phyloP scores from a whole-genome alignment of 2,329 filamentous ascomycete genomes.

The Colletotrichum australisinense region DNA sequence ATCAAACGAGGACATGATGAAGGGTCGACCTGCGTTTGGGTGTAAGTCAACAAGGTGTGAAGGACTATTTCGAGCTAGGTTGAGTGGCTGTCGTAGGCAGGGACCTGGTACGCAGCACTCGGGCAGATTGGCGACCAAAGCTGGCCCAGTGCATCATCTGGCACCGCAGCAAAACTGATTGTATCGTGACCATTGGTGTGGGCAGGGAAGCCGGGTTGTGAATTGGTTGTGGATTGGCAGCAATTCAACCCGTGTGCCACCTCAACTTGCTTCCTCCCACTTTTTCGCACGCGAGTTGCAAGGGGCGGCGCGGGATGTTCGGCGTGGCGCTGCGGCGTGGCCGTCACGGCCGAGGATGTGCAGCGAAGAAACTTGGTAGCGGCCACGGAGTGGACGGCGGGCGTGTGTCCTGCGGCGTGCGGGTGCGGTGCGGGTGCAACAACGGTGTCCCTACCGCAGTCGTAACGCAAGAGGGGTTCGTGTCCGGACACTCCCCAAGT shows the following conservation, averaged over 20 bases:
- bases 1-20: not conserved
- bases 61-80: constrained; percentile 9
- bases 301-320: constrained; percentile 7
- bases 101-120: not conserved
- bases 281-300: constrained; percentile 7
- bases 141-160: too few species aligned
- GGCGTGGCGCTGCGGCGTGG: constrained; percentile 9
- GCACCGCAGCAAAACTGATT: not conserved
- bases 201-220: not conserved
- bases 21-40: not conserved
- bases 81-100: not conserved
- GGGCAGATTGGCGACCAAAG: not conserved
- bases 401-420: constrained; percentile 2
- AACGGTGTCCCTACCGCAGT: constrained; percentile 8
- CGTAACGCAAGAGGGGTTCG: not conserved
- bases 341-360: not conserved
- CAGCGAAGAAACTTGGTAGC: not conserved
- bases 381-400: constrained; percentile 8
- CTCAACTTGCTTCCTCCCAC: constrained; percentile 5
- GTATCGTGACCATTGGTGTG: constrained; percentile 6
- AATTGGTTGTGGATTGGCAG: not conserved
- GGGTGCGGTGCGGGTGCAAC: not conserved
- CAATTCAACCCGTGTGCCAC: constrained; percentile 1
- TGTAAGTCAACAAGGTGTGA: not conserved
- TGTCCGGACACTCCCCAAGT: not conserved